Percentiles rank a stretch among this genome's conserved stretches.
Evolutionary conservation across 768 basidiomycete genomes (phyloP).

Genomic region (Pleurotus ostreatus): DNA sequence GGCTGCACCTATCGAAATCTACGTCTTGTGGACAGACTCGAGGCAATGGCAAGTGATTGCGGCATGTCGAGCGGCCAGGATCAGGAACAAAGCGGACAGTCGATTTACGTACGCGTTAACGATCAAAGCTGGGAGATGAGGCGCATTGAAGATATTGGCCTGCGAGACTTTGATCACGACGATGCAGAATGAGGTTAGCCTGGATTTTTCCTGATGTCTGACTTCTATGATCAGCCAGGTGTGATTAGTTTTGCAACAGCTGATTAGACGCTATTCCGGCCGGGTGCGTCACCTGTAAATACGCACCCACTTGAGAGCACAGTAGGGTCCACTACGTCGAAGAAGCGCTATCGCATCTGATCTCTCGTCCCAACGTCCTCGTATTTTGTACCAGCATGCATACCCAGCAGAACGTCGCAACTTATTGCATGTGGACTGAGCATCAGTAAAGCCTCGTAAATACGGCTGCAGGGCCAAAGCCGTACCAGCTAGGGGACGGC

Average conservation of each 20-base stretch:
- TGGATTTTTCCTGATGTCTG: neutral
- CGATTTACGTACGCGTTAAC: neutral
- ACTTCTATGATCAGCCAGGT: neutral
- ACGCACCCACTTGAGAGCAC: neutral
- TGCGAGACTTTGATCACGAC: neutral
- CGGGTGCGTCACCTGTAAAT: neutral
- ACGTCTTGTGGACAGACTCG: conserved; percentile 7
- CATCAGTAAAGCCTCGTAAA: no score
- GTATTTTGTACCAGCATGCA: neutral
- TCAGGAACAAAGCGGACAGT: conserved; percentile 2
- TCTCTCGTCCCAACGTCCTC: neutral
- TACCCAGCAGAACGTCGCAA: neutral
- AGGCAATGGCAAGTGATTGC: conserved; percentile 3
- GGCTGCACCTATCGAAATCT: neutral
- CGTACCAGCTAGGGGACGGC: no score
- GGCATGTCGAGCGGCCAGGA: neutral
- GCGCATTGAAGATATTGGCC: neutral
- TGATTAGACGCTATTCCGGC: neutral
- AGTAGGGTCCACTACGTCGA: conserved; percentile 5
- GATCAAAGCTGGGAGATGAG: neutral
- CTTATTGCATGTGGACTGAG: neutral
- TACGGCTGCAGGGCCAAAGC: no score
- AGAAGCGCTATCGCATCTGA: neutral
- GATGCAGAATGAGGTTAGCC: conserved; percentile 2
- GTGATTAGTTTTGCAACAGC: neutral